Evolutionary conservation across 148 eudicot genomes (phyloP), one percentile per base, ranked within the genome.

Genomic region (Camellia sinensis): DNA sequence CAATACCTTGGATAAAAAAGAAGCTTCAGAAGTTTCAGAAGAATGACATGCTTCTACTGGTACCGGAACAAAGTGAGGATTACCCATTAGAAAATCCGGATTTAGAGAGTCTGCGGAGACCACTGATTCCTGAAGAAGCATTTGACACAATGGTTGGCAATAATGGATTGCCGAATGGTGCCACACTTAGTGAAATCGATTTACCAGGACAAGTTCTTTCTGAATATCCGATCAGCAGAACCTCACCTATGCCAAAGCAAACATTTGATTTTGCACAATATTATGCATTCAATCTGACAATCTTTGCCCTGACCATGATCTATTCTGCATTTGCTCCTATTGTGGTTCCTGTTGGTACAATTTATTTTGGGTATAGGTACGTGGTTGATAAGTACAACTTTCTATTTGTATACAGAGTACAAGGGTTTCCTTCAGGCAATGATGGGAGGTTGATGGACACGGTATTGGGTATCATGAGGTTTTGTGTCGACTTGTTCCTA

Each of bases 381-480:
- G 87, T 93, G 81, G 99, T 93, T 12, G 99, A 96, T 82, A 96
- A 96, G 85, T 96, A 93, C 91, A 96, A 96, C 95, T 96, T 96
- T 89, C 86, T 96, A 71, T 96, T 89, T 74, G 98, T 96, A 60
- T 96, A 93, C 85, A 89, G 97, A 76, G 99, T 91, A 41, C 89
- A 96, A 29, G 99, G 99, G 41, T 93, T 96, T 86, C 99, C 98
- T 43, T 91, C 99, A 63, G 99, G 99, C 56, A 96, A 96, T 46
- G 98, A 96, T 81, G 99, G 99, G 56, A 92, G 89, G 83, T 76
- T 96, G 85, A 90, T 96, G 97, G 99, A 93, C 82, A 91, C 92
- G 3, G 99, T 96, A 1, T 80, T 96, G 79, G 78, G 85, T 67
- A 88, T 90, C 76, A 96, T 93, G 99, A 88, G 98, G 76, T 93